Percentiles rank a stretch among this genome's conserved stretches.
These are phyloP conservation scores for Teratosphaeria pseudoeucalypti DNA, from an alignment of 2,329 filamentous ascomycete genomes.

Conservation along the genomic window DNA sequence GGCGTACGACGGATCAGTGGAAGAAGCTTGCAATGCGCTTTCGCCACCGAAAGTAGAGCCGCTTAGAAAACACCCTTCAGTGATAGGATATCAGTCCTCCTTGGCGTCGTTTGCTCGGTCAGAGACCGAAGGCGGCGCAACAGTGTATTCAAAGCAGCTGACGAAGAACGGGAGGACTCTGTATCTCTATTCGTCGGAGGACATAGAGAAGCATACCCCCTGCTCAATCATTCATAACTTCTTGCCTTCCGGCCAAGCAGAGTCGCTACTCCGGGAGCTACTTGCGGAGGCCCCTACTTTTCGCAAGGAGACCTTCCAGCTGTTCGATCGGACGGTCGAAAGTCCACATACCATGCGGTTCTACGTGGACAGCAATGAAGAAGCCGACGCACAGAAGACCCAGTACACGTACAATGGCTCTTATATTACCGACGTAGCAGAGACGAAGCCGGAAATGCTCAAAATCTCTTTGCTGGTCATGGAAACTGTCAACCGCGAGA, in stretches of 20 bases:
- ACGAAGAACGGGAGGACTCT: slow-evolving; percentile 73
- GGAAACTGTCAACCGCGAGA: slow-evolving; percentile 64
- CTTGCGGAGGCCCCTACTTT: slow-evolving; percentile 64
- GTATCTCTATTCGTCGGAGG: slow-evolving; percentile 69
- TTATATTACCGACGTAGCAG: slow-evolving; percentile 62
- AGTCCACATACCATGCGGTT: slow-evolving; percentile 78
- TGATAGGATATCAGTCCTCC: slow-evolving; percentile 36
- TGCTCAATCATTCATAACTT: slow-evolving; percentile 93
- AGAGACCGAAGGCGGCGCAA: neutral
- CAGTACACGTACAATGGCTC: slow-evolving; percentile 83
- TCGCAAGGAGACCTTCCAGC: slow-evolving; percentile 61
- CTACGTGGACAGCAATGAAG: slow-evolving; percentile 66
- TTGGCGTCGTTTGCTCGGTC: slow-evolving; percentile 14
- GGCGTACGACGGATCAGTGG: slow-evolving; percentile 65
- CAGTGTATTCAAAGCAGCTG: slow-evolving; percentile 29
- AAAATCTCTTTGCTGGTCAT: slow-evolving; percentile 61
- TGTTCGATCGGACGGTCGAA: slow-evolving; percentile 79
- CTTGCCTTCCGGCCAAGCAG: slow-evolving; percentile 59
- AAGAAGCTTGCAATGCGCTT: slow-evolving; percentile 51
- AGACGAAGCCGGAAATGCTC: slow-evolving; percentile 63
- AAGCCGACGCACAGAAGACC: slow-evolving; percentile 58
- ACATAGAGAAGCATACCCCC: slow-evolving; percentile 73
- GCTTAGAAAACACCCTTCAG: slow-evolving; percentile 23
- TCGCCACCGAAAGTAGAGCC: slow-evolving; percentile 8
- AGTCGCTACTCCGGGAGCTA: slow-evolving; percentile 64